Conservation (phyloP, 2,329 filamentous ascomycete genomes). For the Alternaria triticina region DNA sequence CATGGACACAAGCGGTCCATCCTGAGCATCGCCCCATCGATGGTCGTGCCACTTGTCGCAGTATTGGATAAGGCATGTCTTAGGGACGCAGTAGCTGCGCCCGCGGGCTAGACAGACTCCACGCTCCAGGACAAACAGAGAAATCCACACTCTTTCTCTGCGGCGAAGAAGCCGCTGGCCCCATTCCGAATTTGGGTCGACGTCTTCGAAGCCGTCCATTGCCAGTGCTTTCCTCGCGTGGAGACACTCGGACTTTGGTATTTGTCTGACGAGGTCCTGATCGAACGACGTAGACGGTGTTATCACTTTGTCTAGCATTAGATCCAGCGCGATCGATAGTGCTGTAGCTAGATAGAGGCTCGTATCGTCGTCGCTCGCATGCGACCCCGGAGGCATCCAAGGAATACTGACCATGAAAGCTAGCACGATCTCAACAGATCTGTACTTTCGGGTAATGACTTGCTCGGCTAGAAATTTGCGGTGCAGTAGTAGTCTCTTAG, state of each 20-base stretch:
- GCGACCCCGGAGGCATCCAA: conserved; percentile 72
- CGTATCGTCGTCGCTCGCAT: conserved; percentile 75
- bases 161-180: conserved; percentile 68
- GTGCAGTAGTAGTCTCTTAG: conserved; percentile 70
- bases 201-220: conserved; percentile 70
- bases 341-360: conserved; percentile 75
- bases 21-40: conserved; percentile 68
- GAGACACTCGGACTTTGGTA: conserved; percentile 73
- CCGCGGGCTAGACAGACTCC: conserved; percentile 76
- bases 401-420: conserved; percentile 79
- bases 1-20: conserved; percentile 75
- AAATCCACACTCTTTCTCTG: conserved; percentile 73
- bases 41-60: conserved; percentile 74
- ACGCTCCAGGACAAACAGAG: conserved; percentile 74
- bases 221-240: conserved; percentile 68
- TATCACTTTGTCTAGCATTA: conserved; percentile 74
- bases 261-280: conserved; percentile 52
- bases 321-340: conserved; percentile 70
- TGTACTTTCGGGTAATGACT: conserved; percentile 66
- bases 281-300: conserved; percentile 61
- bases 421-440: conserved; percentile 75
- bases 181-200: conserved; percentile 66
- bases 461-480: conserved; percentile 67
- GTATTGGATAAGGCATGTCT: conserved; percentile 68
- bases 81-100: conserved; percentile 70